These are phyloP conservation scores for Fusarium sp. DNA, from an alignment of 2,329 filamentous ascomycete genomes.

Conservation along the genomic window DNA sequence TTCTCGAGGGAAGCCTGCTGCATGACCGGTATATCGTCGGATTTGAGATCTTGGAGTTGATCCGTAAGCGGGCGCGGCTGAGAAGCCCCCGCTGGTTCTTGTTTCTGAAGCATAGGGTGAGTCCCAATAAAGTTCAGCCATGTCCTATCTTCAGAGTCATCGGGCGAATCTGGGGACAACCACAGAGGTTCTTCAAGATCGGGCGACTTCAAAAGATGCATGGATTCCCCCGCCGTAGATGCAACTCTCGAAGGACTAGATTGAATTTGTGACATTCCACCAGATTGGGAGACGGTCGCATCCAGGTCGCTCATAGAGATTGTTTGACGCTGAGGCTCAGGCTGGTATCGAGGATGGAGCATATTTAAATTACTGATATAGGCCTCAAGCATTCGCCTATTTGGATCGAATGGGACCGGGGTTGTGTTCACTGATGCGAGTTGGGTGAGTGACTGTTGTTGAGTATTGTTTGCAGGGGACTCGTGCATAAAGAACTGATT, in stretches of 20 bases:
- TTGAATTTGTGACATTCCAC: conserved; percentile 16
- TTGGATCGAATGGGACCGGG: background rate
- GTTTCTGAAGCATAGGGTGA: conserved; percentile 17
- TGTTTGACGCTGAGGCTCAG: conserved; percentile 1
- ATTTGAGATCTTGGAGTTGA: conserved; percentile 3
- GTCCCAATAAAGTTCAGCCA: conserved; percentile 25
- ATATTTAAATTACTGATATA: background rate
- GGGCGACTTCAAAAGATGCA: conserved; percentile 18
- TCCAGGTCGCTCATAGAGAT: conserved; percentile 6
- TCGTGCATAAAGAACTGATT: background rate
- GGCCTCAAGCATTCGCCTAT: background rate
- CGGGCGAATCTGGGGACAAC: background rate
- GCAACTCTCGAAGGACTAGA: conserved; percentile 31
- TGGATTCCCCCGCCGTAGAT: conserved; percentile 32
- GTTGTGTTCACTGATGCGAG: background rate
- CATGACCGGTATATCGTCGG: conserved; percentile 1
- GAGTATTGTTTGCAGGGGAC: background rate
- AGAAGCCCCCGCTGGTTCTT: background rate
- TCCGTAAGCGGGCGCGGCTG: conserved; percentile 12
- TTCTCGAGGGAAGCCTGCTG: conserved; percentile 20
- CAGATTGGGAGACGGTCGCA: conserved; percentile 7
- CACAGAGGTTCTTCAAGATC: conserved; percentile 13
- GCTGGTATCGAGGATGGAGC: background rate
- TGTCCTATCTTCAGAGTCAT: background rate
- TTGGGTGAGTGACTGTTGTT: background rate